Conservation (phyloP, 2,329 filamentous ascomycete species). For the Pyrenophora teres region DNA sequence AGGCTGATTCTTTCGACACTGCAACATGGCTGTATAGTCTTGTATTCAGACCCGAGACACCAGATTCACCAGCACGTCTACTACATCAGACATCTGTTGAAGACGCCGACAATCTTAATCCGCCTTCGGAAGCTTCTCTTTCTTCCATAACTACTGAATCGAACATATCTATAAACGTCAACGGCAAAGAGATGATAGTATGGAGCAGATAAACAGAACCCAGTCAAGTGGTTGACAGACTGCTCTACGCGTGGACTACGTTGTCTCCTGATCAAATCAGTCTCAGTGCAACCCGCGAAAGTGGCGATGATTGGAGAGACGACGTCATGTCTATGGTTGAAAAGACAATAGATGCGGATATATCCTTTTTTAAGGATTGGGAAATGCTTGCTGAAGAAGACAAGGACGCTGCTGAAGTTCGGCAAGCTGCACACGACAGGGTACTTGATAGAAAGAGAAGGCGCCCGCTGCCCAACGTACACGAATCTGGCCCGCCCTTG, state of each 20-base stretch:
- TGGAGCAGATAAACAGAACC: slow-evolving; percentile 17
- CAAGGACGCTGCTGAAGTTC: too few relatives aligned
- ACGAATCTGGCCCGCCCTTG: too few relatives aligned
- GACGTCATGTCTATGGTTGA: background rate
- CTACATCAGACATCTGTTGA: slow-evolving; percentile 5
- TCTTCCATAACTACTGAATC: background rate
- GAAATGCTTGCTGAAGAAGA: background rate
- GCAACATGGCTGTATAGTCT: slow-evolving; percentile 30
- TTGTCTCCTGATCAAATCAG: slow-evolving; percentile 14
- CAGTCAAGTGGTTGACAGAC: slow-evolving; percentile 17
- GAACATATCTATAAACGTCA: background rate
- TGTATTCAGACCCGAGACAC: slow-evolving; percentile 13
- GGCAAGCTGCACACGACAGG: too few relatives aligned
- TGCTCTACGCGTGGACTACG: slow-evolving; percentile 21
- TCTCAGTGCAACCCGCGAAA: slow-evolving; percentile 9
- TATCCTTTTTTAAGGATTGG: slow-evolving; percentile 1
- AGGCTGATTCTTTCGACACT: slow-evolving; percentile 20
- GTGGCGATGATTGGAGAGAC: slow-evolving; percentile 4
- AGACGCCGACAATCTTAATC: background rate
- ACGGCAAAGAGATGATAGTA: slow-evolving; percentile 1
- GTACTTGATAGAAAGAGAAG: too few relatives aligned
- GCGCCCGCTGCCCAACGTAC: too few relatives aligned
- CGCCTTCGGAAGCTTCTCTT: background rate
- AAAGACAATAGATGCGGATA: background rate
- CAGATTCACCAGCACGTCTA: background rate